phyloP scores from a whole-genome alignment of 2,329 filamentous ascomycete species.

The Clathrospora elynae region DNA sequence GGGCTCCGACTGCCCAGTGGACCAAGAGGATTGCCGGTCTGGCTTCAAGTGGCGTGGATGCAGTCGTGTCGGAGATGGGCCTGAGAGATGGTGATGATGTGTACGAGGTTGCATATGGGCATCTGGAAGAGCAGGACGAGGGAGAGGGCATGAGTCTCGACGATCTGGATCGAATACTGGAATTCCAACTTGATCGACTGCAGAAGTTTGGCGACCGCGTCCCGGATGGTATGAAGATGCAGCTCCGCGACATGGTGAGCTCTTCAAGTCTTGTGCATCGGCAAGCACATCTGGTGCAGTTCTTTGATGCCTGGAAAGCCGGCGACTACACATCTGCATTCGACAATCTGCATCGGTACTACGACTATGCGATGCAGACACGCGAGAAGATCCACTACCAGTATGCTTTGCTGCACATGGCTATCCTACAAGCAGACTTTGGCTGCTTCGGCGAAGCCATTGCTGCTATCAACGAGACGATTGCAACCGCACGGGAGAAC shows the following conservation, averaged over 20 bases:
- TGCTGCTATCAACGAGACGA: slow-evolving; percentile 92
- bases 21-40: slow-evolving; percentile 50
- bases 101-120: slow-evolving; percentile 58
- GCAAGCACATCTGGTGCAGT: slow-evolving; percentile 78
- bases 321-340: slow-evolving; percentile 90
- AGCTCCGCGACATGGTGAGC: slow-evolving; percentile 70
- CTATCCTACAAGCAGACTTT: slow-evolving; percentile 93
- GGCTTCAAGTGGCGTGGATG: slow-evolving; percentile 56
- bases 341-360: slow-evolving; percentile 90
- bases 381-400: slow-evolving; percentile 87
- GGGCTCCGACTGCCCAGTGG: slow-evolving; percentile 73
- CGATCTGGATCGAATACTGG: slow-evolving; percentile 78
- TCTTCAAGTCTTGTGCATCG: slow-evolving; percentile 72
- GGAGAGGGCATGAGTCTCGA: slow-evolving; percentile 68
- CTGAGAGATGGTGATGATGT: slow-evolving; percentile 58
- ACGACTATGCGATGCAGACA: slow-evolving; percentile 92
- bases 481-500: slow-evolving; percentile 92
- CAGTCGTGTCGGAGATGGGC: slow-evolving; percentile 65
- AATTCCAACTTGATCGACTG: slow-evolving; percentile 87
- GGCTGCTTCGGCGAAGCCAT: slow-evolving; percentile 88
- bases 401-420: slow-evolving; percentile 90
- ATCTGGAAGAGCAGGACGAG: slow-evolving; percentile 50
- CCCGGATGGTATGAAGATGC: slow-evolving; percentile 72
- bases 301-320: slow-evolving; percentile 88
- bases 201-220: slow-evolving; percentile 85